Conservation (phyloP, 495 filamentous ascomycete species). For the Paragyromitra xinjiangensis region DNA sequence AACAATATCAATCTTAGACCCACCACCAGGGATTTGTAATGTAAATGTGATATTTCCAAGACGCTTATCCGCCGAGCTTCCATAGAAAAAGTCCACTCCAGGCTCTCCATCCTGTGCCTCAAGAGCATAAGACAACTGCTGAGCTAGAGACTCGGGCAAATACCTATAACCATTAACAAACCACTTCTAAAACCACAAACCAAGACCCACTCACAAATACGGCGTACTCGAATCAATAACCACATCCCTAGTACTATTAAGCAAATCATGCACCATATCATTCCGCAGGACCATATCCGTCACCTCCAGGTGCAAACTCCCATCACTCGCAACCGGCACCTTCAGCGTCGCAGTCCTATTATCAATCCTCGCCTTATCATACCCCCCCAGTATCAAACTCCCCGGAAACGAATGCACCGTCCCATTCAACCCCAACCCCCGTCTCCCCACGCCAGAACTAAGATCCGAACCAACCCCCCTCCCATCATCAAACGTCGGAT, state of each 20-base stretch:
- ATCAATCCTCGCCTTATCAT: slow-evolving; percentile 49
- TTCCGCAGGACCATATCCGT: slow-evolving; percentile 44
- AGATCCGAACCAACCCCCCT: slow-evolving; percentile 6
- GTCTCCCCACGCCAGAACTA: slow-evolving; percentile 26
- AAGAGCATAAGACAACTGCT: slow-evolving; percentile 33
- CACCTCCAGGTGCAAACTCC: slow-evolving; percentile 40
- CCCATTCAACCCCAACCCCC: slow-evolving; percentile 7
- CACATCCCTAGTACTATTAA: slow-evolving; percentile 44
- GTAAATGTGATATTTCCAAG: slow-evolving; percentile 54
- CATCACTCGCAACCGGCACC: slow-evolving; percentile 47
- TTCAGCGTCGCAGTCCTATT: slow-evolving; percentile 33
- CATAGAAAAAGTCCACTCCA: slow-evolving; percentile 49
- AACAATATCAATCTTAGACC: slow-evolving; percentile 40
- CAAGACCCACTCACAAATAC: slow-evolving; percentile 45
- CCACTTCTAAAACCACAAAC: neutral
- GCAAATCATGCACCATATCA: slow-evolving; percentile 35
- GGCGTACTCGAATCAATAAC: slow-evolving; percentile 54
- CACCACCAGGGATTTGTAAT: slow-evolving; percentile 35
- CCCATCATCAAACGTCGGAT: slow-evolving; percentile 43
- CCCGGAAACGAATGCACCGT: slow-evolving; percentile 48
- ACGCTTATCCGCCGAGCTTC: slow-evolving; percentile 8
- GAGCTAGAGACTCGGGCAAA: slow-evolving; percentile 41
- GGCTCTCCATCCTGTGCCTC: slow-evolving; percentile 38
- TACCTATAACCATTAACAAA: slow-evolving; percentile 44
- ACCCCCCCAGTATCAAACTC: slow-evolving; percentile 49